These are phyloP conservation scores for Pleurotus platypus DNA, from an alignment of 768 basidiomycete species.

Conservation along the genomic window DNA sequence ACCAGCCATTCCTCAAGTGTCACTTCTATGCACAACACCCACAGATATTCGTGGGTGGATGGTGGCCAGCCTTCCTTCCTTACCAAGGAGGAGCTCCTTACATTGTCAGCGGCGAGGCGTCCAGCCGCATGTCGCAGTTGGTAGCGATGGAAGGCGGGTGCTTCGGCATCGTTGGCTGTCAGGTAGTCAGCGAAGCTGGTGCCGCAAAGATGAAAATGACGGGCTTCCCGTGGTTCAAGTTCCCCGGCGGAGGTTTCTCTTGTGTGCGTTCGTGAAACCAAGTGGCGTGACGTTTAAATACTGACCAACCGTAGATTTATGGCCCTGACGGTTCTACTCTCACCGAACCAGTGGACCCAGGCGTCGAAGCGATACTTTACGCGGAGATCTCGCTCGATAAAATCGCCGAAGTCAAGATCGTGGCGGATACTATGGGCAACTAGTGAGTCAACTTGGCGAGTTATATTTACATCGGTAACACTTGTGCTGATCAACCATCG, in stretches of 20 bases:
- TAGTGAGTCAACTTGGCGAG: neutral
- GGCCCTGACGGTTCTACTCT: slow-evolving; percentile 25
- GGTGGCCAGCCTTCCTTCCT: slow-evolving; percentile 27
- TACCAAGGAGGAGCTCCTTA: slow-evolving; percentile 22
- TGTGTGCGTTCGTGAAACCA: slow-evolving; percentile 9
- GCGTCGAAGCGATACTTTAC: slow-evolving; percentile 22
- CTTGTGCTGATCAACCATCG: neutral
- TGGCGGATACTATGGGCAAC: slow-evolving; percentile 8
- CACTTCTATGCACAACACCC: slow-evolving; percentile 27
- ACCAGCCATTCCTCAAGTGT: slow-evolving; percentile 24
- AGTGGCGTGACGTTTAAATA: neutral
- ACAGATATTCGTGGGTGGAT: slow-evolving; percentile 25
- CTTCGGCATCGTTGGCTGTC: slow-evolving; percentile 24
- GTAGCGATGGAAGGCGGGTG: slow-evolving; percentile 28
- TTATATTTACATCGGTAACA: neutral
- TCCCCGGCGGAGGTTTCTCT: slow-evolving; percentile 24
- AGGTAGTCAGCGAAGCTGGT: slow-evolving; percentile 22
- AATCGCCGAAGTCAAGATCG: slow-evolving; percentile 13
- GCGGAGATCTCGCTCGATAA: slow-evolving; percentile 25
- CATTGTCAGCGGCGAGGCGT: slow-evolving; percentile 25
- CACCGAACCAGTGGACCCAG: slow-evolving; percentile 19
- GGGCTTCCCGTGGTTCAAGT: slow-evolving; percentile 25
- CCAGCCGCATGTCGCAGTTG: slow-evolving; percentile 24
- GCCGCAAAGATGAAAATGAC: slow-evolving; percentile 25
- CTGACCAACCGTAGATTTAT: slow-evolving; percentile 18